Conservation (phyloP, 2,329 filamentous ascomycete species). For the Fusarium tanahbumbuense region DNA sequence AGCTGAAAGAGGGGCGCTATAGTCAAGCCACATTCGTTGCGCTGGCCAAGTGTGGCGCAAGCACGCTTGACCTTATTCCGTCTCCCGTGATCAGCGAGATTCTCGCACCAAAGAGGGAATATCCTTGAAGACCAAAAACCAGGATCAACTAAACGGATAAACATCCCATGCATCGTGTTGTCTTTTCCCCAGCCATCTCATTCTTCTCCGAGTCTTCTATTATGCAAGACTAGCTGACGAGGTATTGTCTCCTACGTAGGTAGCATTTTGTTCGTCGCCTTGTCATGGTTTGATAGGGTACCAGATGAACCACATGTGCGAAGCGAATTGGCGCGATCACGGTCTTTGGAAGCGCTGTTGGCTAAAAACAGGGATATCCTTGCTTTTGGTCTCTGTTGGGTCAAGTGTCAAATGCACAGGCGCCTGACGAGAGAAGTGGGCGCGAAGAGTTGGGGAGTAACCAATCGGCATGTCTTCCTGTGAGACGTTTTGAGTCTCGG, state of each 20-base stretch:
- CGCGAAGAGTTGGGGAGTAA: neutral
- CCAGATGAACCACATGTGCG: conserved; percentile 45
- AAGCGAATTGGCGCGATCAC: conserved; percentile 27
- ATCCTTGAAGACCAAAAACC: conserved; percentile 20
- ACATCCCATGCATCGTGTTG: conserved; percentile 5
- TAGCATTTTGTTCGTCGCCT: conserved; percentile 21
- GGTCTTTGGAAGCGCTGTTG: conserved; percentile 18
- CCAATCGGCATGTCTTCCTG: conserved; percentile 44
- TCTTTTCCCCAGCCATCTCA: conserved; percentile 27
- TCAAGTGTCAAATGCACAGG: conserved; percentile 38
- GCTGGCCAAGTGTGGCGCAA: conserved; percentile 22
- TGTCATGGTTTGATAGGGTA: conserved; percentile 44
- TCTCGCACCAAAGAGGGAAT: conserved; percentile 12
- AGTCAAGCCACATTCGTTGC: conserved; percentile 17
- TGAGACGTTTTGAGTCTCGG: conserved; percentile 43
- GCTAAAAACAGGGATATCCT: conserved; percentile 33
- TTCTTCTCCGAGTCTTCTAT: conserved; percentile 5
- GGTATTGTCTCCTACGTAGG: conserved; percentile 7
- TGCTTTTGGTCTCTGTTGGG: neutral
- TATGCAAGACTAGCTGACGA: neutral
- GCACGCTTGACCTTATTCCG: conserved; percentile 7
- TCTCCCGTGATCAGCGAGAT: conserved; percentile 3
- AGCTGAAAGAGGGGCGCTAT: conserved; percentile 34
- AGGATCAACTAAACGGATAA: neutral
- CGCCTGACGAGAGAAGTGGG: conserved; percentile 38